Base-by-base conservation (phyloP, 2,329 filamentous ascomycete species). In the Fonsecaea multimorphosa region DNA sequence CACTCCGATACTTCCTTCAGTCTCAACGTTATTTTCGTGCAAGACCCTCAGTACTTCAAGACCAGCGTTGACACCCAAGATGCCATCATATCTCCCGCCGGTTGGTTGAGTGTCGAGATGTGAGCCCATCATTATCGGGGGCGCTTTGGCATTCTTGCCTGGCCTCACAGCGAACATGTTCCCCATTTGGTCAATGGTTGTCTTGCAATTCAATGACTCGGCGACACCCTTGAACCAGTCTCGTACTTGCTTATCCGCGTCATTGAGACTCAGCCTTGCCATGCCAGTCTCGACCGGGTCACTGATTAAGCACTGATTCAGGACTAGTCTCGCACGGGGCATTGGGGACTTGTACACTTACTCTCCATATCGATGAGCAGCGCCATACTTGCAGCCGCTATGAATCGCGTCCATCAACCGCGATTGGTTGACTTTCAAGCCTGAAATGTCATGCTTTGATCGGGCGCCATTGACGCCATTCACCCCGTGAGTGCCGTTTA, bases 121-220 rank as follows among this genome's bases (percentile, higher is more conserved):
- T 6, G 87, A 90, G 1, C 90, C 90, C 31, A 87, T 89, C 68
- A 87, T 91, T 1, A 88, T 90, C 0, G 90, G 84, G 8, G 86
- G 82, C 1, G 85, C 85, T 29, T 85, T 81, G 19, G 82, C 79
- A 58, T 78, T 78, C 63, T 84, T 78, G 0, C 91, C 91, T 2
- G 87, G 85, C 2, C 89, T 84, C 2, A 91, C 82, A 0, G 91
- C 90, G 74, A 94, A 95, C 67, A 90, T 90, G 71, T 94, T 95
- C 22, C 91, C 91, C 86, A 94, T 93, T 29, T 86, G 81, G 74
- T 95, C 91, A 1, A 92, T 77, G 0, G 84, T 88, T 7, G 91
- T 82, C 2, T 83, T 81, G 75, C 91, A 94, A 9, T 88, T 89
- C 0, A 93, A 78, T 0, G 78, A 80, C 71, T 85, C 78, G 1